These are phyloP conservation scores for Trametes pubescens DNA, from an alignment of 1,284 basidiomycete species.

Conservation along the genomic window DNA sequence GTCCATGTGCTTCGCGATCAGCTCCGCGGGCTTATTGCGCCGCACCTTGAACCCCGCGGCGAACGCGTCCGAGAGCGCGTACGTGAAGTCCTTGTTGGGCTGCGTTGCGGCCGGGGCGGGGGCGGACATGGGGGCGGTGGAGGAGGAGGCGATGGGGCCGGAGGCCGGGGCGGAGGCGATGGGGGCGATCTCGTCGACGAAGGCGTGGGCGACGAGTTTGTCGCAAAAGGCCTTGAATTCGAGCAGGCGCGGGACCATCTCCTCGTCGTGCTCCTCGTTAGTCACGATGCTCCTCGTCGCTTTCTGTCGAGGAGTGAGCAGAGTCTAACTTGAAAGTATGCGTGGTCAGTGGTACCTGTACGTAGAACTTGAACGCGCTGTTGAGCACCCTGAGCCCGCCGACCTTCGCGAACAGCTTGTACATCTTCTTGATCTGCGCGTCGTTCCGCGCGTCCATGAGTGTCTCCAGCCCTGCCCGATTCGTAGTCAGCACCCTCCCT, in stretches of 20 bases:
- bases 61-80: conserved; percentile 80
- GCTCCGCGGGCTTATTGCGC: conserved; percentile 90
- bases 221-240: conserved; percentile 75
- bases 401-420: conserved; percentile 70
- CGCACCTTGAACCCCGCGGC: conserved; percentile 83
- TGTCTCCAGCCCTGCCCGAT: conserved; percentile 60
- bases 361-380: conserved; percentile 68
- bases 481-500: neutral
- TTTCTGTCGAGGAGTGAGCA: conserved; percentile 46
- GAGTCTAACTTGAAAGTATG: neutral
- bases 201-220: conserved; percentile 54
- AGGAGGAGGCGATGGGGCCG: conserved; percentile 24
- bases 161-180: conserved; percentile 1
- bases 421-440: conserved; percentile 63
- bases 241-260: conserved; percentile 84
- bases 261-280: conserved; percentile 65
- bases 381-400: conserved; percentile 62
- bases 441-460: conserved; percentile 63
- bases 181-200: conserved; percentile 46
- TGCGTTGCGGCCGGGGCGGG: conserved; percentile 38
- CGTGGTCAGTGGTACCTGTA: conserved; percentile 51
- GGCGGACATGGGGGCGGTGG: conserved; percentile 25
- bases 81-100: conserved; percentile 61
- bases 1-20: conserved; percentile 94
- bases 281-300: conserved; percentile 66